Evolutionary conservation across 2,329 filamentous ascomycete species (phyloP).

Genomic region (Ophiocordyceps camponoti-rufipedis): DNA sequence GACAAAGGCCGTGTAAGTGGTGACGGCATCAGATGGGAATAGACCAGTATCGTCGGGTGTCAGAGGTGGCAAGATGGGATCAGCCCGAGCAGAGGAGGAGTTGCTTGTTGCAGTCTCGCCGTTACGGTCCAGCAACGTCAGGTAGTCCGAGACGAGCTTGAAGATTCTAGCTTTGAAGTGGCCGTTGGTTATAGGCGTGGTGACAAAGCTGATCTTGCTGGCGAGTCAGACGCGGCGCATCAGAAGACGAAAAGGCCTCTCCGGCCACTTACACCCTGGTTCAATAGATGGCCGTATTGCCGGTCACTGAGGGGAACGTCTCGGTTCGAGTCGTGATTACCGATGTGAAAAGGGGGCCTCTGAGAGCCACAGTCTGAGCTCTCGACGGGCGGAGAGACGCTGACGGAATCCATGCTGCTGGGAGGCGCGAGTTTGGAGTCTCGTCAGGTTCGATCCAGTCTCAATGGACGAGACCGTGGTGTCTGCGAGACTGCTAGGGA

Average conservation of each 20-base stretch:
- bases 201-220: constrained; percentile 57
- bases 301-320: constrained; percentile 40
- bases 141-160: constrained; percentile 37
- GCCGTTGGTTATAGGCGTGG: constrained; percentile 57
- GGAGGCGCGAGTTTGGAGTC: neutral
- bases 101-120: constrained; percentile 19
- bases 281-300: constrained; percentile 49
- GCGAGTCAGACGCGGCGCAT: neutral
- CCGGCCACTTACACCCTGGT: constrained; percentile 40
- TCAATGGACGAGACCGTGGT: neutral
- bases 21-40: constrained; percentile 47
- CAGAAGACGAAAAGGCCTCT: too few species aligned
- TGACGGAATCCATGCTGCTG: constrained; percentile 8
- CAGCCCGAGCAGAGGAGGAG: constrained; percentile 27
- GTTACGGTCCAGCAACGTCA: constrained; percentile 24
- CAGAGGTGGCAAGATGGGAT: constrained; percentile 47
- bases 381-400: constrained; percentile 5
- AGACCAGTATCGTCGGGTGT: constrained; percentile 64
- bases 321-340: constrained; percentile 53
- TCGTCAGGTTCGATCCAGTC: too few species aligned
- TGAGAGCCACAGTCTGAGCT: constrained; percentile 11
- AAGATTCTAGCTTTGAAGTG: constrained; percentile 55
- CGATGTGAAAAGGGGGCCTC: constrained; percentile 43
- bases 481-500: too few species aligned
- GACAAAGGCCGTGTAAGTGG: constrained; percentile 59